Percentiles rank a stretch among this genome's conserved stretches.
phyloP scores from a whole-genome alignment of 176 grass and related monocot species.

The Bonia amplexicaulis region DNA sequence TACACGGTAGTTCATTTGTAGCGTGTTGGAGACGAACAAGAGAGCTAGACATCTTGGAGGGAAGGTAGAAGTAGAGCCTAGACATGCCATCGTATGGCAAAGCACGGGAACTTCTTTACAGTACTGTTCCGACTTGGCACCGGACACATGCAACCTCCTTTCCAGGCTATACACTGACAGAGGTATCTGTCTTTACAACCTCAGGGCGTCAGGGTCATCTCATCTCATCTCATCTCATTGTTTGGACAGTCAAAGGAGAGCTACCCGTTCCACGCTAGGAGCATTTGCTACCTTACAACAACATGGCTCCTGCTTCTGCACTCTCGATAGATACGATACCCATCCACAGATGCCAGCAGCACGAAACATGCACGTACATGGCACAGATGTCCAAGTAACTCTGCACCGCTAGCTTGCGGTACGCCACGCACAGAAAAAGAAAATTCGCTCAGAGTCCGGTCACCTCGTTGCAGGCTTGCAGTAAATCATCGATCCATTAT shows the following conservation, averaged over 20 bases:
- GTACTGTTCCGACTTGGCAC: neutral
- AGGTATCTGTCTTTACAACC: conserved; percentile 17
- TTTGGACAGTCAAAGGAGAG: conserved; percentile 55
- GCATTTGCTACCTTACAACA: conserved; percentile 26
- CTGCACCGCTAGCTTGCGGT: neutral
- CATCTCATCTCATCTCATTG: conserved; percentile 8
- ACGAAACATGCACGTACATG: conserved; percentile 26
- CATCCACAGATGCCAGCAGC: conserved; percentile 11
- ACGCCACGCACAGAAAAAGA: neutral
- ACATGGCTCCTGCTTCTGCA: conserved; percentile 29
- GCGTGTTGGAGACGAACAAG: neutral
- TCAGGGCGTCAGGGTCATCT: neutral
- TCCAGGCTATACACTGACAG: conserved; percentile 10
- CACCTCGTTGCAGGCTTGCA: conserved; percentile 2
- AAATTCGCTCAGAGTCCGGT: neutral
- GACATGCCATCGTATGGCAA: neutral
- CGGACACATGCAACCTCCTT: conserved; percentile 7
- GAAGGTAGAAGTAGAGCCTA: neutral
- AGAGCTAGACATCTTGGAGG: neutral
- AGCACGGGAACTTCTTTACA: neutral
- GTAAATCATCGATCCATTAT: neutral
- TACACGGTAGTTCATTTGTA: neutral
- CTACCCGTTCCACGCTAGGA: neutral
- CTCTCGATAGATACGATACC: conserved; percentile 37
- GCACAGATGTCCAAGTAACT: conserved; percentile 18